Evolutionary conservation across 352 stramenopile genomes (phyloP).

Genomic region (Plasmopara viticola): DNA sequence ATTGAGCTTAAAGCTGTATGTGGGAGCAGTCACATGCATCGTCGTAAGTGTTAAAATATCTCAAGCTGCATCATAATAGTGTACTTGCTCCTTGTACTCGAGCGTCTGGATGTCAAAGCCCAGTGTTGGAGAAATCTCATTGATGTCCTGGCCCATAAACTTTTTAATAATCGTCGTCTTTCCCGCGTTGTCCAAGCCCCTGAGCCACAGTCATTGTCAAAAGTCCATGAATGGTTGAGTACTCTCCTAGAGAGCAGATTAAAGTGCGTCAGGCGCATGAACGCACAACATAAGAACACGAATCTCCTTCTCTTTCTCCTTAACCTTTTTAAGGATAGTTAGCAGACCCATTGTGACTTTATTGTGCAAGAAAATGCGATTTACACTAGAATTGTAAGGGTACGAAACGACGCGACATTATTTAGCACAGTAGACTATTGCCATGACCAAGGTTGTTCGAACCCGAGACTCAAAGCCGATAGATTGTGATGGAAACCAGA

Average conservation of each 20-base stretch:
- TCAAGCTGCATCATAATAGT: background rate
- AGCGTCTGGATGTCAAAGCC: constrained; percentile 99
- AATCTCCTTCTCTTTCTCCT: constrained; percentile 99
- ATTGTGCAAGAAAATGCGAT: background rate
- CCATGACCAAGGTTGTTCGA: constrained; percentile 21
- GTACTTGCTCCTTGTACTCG: constrained; percentile 87
- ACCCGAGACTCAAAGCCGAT: constrained; percentile 3
- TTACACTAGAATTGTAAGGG: constrained; percentile 7
- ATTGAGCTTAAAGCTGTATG: constrained; percentile 94
- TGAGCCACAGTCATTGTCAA: no score
- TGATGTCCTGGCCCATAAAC: constrained; percentile 96
- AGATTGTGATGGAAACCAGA: constrained; percentile 24
- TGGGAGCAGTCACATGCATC: background rate
- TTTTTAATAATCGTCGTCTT: constrained; percentile 99
- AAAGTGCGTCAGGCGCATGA: background rate
- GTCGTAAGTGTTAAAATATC: background rate
- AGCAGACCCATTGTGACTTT: constrained; percentile 75
- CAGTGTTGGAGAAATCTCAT: constrained; percentile 96
- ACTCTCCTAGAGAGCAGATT: background rate
- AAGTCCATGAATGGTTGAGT: no score
- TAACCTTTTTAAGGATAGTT: constrained; percentile 96
- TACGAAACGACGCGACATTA: constrained; percentile 16
- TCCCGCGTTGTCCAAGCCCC: constrained; percentile 98
- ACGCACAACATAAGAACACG: constrained; percentile 95
- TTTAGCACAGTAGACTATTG: background rate